phyloP scores from a whole-genome alignment of 139 green algal genomes.

The Dunaliella primolecta region DNA sequence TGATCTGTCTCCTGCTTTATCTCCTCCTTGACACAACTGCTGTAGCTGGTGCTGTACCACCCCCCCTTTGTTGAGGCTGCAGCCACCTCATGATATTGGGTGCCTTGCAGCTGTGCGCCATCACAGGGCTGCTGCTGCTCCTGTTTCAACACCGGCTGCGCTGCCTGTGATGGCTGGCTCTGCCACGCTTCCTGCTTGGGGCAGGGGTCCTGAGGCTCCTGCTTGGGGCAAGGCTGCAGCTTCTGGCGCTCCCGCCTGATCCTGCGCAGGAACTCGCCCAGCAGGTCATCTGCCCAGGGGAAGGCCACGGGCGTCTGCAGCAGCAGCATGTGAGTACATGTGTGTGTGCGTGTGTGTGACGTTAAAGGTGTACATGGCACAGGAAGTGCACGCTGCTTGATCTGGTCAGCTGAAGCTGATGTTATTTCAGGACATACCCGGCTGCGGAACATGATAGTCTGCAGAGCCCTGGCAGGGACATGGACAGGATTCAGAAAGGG shows the following conservation, averaged over 20 bases:
- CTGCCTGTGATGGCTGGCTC: background rate
- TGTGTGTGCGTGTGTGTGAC: background rate
- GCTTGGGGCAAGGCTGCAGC: conserved; percentile 2
- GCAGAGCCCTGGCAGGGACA: background rate
- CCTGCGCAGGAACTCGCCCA: conserved; percentile 17
- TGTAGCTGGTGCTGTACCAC: background rate
- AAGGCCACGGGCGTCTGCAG: conserved; percentile 25
- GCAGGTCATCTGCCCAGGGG: conserved; percentile 29
- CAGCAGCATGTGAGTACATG: background rate
- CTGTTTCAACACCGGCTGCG: background rate
- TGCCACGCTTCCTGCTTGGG: background rate
- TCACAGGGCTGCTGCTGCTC: background rate
- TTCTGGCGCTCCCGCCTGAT: background rate
- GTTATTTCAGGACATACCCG: too few species aligned
- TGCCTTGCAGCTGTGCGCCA: background rate
- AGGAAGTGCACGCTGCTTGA: too few species aligned
- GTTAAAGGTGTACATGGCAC: too few species aligned
- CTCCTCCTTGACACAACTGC: background rate
- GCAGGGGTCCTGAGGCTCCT: background rate
- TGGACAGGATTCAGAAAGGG: too few species aligned
- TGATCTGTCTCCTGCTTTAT: background rate
- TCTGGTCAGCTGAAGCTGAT: too few species aligned
- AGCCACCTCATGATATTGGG: background rate
- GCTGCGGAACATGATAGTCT: too few species aligned
- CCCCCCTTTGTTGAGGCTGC: background rate